Conservation (phyloP, 768 basidiomycete species). For the Porphyrellus cyaneotinctus region DNA sequence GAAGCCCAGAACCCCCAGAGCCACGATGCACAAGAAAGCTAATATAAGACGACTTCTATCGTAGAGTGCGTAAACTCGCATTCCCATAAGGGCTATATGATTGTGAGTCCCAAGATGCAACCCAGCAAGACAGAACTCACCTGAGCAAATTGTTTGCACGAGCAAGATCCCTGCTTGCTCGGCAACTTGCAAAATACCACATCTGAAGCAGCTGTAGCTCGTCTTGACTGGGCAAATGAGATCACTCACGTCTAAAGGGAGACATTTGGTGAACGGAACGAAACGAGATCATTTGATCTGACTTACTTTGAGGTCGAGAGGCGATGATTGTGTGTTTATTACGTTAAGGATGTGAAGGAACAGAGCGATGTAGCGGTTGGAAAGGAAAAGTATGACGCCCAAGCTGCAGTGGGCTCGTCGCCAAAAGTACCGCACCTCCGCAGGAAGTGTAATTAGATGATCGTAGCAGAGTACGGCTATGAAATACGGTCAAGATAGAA, state of each 20-base stretch:
- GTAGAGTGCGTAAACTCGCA: conserved; percentile 22
- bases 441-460: conserved; percentile 40
- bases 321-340: conserved; percentile 25
- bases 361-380: conserved; percentile 41
- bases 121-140: neutral
- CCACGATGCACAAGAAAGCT: neutral
- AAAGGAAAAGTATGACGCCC: conserved; percentile 36
- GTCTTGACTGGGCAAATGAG: neutral
- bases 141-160: conserved; percentile 8
- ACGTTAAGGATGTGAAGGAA: conserved; percentile 37
- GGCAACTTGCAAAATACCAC: neutral
- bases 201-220: neutral
- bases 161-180: conserved; percentile 2
- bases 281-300: too few species aligned
- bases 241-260: conserved; percentile 12
- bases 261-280: neutral
- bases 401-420: conserved; percentile 26
- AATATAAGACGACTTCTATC: conserved; percentile 7
- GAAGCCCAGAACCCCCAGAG: neutral
- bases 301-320: conserved; percentile 1
- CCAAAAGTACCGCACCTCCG: conserved; percentile 47
- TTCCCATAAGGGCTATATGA: conserved; percentile 13
- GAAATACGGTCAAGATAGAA: neutral
- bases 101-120: neutral
- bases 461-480: conserved; percentile 40